These are phyloP conservation scores for Eucalyptus tenuipes DNA, from an alignment of 345 rosid genomes.

Conservation along the genomic window DNA sequence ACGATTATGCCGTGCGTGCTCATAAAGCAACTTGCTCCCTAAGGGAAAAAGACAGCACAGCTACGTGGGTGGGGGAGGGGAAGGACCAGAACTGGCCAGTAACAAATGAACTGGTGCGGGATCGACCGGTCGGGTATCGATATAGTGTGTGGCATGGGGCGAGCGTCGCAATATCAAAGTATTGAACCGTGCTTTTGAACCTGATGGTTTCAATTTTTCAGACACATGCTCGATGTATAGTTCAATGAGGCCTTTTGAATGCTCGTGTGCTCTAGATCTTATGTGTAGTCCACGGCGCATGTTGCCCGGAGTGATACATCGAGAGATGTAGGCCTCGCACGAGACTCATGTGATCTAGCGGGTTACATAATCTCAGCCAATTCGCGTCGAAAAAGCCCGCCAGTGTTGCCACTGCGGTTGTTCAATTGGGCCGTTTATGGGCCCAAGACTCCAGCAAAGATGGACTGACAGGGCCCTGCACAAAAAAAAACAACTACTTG, in stretches of 20 bases:
- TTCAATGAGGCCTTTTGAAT: background rate
- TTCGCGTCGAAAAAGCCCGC: background rate
- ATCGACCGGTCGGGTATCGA: background rate
- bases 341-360: background rate
- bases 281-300: rapidly evolving
- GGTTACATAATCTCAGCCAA: background rate
- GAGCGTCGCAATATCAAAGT: background rate
- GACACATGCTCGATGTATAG: rapidly evolving
- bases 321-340: background rate
- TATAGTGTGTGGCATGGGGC: background rate
- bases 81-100: background rate
- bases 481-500: background rate
- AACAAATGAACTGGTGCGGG: background rate
- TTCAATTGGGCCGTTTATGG: background rate
- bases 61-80: background rate
- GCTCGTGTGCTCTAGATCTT: rapidly evolving
- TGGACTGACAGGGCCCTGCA: background rate
- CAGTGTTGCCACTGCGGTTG: background rate
- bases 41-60: background rate
- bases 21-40: background rate
- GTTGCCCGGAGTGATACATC: too few species aligned
- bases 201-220: background rate
- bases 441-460: background rate
- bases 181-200: background rate
- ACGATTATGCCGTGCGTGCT: background rate